Percentiles rank a stretch among this genome's conserved stretches.
Evolutionary conservation across 2,329 filamentous ascomycete species (phyloP).

Genomic region (Cladorrhinum sp.): DNA sequence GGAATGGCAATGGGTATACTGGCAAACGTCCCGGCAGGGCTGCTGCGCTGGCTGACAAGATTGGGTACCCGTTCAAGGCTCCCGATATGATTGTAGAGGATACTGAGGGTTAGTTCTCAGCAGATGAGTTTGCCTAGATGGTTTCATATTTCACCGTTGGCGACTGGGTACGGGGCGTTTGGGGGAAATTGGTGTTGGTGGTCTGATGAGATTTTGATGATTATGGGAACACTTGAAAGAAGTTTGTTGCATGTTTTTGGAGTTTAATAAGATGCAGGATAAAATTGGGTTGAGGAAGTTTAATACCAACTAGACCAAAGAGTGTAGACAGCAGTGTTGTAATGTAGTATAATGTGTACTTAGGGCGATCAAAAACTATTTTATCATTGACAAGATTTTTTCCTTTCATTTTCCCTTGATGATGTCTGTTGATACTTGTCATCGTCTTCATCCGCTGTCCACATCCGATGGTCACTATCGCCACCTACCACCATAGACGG

Average conservation of each 20-base stretch:
- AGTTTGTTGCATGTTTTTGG: too few relatives aligned
- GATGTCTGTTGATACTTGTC: background rate
- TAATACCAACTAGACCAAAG: background rate
- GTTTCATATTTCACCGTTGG: background rate
- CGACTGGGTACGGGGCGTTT: background rate
- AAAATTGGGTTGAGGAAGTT: background rate
- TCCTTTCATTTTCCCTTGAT: too few relatives aligned
- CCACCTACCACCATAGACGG: background rate
- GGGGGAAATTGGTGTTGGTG: background rate
- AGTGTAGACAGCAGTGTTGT: background rate
- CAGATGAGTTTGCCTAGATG: background rate
- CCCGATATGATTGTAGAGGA: constrained; percentile 29
- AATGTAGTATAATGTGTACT: background rate
- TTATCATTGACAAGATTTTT: background rate
- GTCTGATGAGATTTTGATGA: background rate
- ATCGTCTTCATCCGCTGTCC: too few relatives aligned
- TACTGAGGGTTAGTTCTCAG: background rate
- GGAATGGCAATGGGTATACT: constrained; percentile 39
- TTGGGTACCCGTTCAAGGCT: constrained; percentile 37
- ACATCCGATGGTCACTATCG: background rate
- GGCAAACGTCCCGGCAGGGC: constrained; percentile 41
- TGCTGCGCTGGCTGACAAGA: constrained; percentile 44
- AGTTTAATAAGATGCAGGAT: too few relatives aligned
- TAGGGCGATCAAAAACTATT: background rate
- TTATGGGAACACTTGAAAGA: too few relatives aligned